Percentiles rank a stretch among this genome's conserved stretches.
Conservation (phyloP, 108 stramenopile genomes). For the Fragilaria radians region DNA sequence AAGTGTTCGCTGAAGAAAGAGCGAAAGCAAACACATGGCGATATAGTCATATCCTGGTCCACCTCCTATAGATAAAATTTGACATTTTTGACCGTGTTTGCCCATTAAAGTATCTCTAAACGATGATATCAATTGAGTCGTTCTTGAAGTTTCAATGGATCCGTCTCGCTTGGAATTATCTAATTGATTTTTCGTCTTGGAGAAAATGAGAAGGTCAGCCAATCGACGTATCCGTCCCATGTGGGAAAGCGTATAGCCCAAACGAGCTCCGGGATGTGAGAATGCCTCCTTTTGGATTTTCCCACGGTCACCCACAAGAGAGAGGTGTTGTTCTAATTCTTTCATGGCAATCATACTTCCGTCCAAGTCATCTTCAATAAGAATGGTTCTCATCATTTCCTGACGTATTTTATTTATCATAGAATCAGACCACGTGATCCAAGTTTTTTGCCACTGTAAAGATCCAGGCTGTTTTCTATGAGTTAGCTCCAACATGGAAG, state of each 20-base stretch:
- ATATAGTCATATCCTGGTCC: constrained; percentile 68
- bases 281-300: constrained; percentile 36
- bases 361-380: constrained; percentile 20
- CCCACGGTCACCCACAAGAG: constrained; percentile 40
- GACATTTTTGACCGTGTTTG: not conserved
- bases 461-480: constrained; percentile 21
- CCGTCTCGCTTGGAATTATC: not conserved
- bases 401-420: constrained; percentile 24
- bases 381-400: constrained; percentile 22
- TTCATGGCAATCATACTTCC: constrained; percentile 10
- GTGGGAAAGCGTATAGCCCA: constrained; percentile 49
- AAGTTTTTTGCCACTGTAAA: constrained; percentile 9
- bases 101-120: not conserved
- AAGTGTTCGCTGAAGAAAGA: constrained; percentile 11
- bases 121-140: not conserved
- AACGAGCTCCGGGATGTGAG: constrained; percentile 32
- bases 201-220: constrained; percentile 32
- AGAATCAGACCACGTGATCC: constrained; percentile 19
- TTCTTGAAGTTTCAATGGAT: not conserved
- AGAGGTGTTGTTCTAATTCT: constrained; percentile 27
- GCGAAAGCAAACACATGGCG: constrained; percentile 22
- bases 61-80: constrained; percentile 40
- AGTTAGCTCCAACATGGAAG: no score
- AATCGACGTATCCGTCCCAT: constrained; percentile 37
- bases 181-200: not conserved